A percentile compares a stretch with the other conserved stretches of the same genome.
Evolutionary conservation across 1,284 basidiomycete species (phyloP).

Genomic region (Bondarzewia mesenterica): DNA sequence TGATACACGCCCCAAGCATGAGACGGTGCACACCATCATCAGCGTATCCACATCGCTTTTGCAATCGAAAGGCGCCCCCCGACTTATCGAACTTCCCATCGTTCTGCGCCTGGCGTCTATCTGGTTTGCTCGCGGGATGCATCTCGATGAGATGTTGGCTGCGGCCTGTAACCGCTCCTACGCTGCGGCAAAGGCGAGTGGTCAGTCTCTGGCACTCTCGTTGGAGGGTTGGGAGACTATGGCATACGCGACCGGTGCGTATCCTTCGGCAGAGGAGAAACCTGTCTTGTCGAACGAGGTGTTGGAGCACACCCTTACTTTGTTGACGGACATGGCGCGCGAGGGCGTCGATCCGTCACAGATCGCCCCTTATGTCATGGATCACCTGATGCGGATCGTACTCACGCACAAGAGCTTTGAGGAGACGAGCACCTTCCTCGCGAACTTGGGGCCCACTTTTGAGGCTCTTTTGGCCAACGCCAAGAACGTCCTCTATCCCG

Average conservation of each 20-base stretch:
- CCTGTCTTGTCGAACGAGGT: not conserved
- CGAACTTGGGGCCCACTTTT: constrained; percentile 9
- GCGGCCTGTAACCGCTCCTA: constrained; percentile 21
- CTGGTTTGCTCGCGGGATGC: constrained; percentile 9
- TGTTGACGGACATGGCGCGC: constrained; percentile 11
- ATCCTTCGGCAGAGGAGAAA: too few relatives aligned
- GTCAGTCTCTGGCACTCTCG: constrained; percentile 14
- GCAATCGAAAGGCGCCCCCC: constrained; percentile 5
- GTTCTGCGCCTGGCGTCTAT: constrained; percentile 7
- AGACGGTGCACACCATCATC: too few relatives aligned
- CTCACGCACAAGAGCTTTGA: constrained; percentile 1
- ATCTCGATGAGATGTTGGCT: constrained; percentile 1
- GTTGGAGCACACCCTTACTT: not conserved
- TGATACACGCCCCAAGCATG: too few relatives aligned
- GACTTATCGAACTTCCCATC: constrained; percentile 7
- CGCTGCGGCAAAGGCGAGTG: constrained; percentile 17
- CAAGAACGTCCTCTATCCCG: not conserved
- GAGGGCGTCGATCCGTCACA: constrained; percentile 4
- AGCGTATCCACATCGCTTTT: too few relatives aligned
- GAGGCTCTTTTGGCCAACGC: constrained; percentile 2
- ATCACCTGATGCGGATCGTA: constrained; percentile 6
- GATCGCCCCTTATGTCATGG: constrained; percentile 4
- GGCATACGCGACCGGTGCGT: constrained; percentile 17
- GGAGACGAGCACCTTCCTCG: constrained; percentile 6
- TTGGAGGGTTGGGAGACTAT: constrained; percentile 22